phyloP scores from a whole-genome alignment of 805 yeast genomes.

The Blastobotrys chiropterorum region DNA sequence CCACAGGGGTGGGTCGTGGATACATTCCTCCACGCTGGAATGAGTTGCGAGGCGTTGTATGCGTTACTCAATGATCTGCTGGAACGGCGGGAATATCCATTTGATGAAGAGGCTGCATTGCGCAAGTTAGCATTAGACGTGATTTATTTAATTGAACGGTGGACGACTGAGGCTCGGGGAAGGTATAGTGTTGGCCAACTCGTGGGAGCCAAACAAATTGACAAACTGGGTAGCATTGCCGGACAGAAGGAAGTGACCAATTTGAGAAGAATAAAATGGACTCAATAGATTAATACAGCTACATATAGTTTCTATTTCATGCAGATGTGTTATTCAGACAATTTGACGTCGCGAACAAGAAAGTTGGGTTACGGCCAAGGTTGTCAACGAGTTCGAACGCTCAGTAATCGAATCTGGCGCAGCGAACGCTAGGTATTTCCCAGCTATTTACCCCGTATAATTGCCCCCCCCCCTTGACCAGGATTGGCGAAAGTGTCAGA shows the following conservation, averaged over 20 bases:
- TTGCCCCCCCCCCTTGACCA: too few relatives aligned
- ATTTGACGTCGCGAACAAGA: too few relatives aligned
- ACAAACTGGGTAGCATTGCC: neutral
- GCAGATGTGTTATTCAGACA: too few relatives aligned
- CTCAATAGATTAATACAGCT: neutral
- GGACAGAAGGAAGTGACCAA: neutral
- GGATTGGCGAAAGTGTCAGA: too few relatives aligned
- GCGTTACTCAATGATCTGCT: slow-evolving; percentile 25
- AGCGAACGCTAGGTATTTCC: too few relatives aligned
- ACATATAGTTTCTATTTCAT: too few relatives aligned
- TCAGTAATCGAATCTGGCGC: too few relatives aligned
- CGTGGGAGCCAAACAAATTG: neutral
- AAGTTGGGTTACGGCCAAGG: too few relatives aligned
- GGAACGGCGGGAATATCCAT: slow-evolving; percentile 28
- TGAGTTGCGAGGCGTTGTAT: slow-evolving; percentile 24
- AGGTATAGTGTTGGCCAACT: neutral
- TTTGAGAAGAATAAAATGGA: neutral
- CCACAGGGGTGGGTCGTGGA: slow-evolving; percentile 37
- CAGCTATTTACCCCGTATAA: too few relatives aligned
- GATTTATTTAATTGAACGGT: slow-evolving; percentile 19
- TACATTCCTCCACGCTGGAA: slow-evolving; percentile 32
- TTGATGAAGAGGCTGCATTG: slow-evolving; percentile 22
- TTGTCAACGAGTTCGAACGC: too few relatives aligned
- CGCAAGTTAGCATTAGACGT: slow-evolving; percentile 24
- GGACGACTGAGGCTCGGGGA: slow-evolving; percentile 17